Percentiles rank a stretch among this genome's conserved stretches.
These are phyloP conservation scores for Sicyos baderoa DNA, from an alignment of 306 rosid genomes.

Conservation along the genomic window DNA sequence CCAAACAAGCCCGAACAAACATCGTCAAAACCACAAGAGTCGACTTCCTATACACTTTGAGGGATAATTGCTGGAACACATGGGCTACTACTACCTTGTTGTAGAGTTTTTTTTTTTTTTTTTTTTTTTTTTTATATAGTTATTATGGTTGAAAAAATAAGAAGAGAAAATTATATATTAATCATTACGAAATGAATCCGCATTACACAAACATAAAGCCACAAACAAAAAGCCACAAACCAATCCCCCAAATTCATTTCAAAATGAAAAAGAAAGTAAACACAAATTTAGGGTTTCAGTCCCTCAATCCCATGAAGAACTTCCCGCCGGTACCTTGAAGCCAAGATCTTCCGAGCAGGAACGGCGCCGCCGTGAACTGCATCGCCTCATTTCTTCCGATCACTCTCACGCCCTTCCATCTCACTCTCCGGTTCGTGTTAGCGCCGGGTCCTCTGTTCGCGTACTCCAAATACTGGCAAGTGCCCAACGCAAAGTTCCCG, in stretches of 20 bases:
- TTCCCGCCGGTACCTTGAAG: conserved; percentile 1
- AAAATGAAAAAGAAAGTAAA: too few relatives aligned
- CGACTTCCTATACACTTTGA: too few relatives aligned
- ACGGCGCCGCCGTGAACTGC: conserved; percentile 30
- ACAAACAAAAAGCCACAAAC: neutral
- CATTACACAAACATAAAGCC: neutral
- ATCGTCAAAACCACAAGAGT: too few relatives aligned
- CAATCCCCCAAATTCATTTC: too few relatives aligned
- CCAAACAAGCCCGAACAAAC: too few relatives aligned
- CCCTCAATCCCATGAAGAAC: conserved; percentile 1
- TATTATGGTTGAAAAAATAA: too few relatives aligned
- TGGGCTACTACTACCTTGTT: too few relatives aligned
- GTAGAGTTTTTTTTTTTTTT: too few relatives aligned
- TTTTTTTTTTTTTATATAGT: too few relatives aligned
- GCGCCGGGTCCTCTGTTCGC: conserved; percentile 52
- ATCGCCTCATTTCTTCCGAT: conserved; percentile 34
- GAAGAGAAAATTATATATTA: neutral
- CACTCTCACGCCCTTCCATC: conserved; percentile 43
- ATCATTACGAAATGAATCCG: neutral
- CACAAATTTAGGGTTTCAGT: neutral
- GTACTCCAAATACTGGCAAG: conserved; percentile 52
- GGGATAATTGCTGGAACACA: too few relatives aligned
- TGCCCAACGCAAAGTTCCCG: conserved; percentile 22
- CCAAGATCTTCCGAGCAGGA: conserved; percentile 3
- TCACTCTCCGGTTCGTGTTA: conserved; percentile 29